Percentiles rank a stretch among this genome's conserved stretches.
phyloP scores from a whole-genome alignment of 2,329 filamentous ascomycete species.

The Whalleya microplaca region DNA sequence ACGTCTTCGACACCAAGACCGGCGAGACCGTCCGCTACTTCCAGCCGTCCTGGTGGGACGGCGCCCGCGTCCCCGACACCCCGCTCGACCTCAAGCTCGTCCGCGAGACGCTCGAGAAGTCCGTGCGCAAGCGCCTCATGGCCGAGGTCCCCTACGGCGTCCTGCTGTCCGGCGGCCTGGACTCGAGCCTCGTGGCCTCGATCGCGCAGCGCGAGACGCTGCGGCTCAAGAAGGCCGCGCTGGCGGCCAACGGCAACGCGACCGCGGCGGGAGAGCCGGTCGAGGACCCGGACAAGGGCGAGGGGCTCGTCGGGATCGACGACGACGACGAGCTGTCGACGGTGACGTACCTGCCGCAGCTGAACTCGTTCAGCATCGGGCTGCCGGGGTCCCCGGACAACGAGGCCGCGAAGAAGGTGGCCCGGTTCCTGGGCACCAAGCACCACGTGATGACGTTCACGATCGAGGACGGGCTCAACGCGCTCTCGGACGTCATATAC shows the following conservation, averaged over 20 bases:
- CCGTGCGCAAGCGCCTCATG: slow-evolving; percentile 96
- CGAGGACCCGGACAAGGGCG: slow-evolving; percentile 62
- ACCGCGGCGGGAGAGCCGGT: slow-evolving; percentile 42
- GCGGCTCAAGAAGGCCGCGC: slow-evolving; percentile 69
- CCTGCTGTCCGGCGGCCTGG: slow-evolving; percentile 89
- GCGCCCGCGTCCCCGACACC: slow-evolving; percentile 73
- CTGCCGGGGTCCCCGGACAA: slow-evolving; percentile 92
- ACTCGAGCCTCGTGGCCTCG: slow-evolving; percentile 92
- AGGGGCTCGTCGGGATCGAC: slow-evolving; percentile 89
- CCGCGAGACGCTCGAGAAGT: slow-evolving; percentile 81
- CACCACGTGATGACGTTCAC: slow-evolving; percentile 99
- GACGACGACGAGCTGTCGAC: slow-evolving; percentile 88
- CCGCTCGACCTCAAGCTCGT: slow-evolving; percentile 84
- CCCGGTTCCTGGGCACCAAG: slow-evolving; percentile 95
- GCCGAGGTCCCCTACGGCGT: slow-evolving; percentile 98
- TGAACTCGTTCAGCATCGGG: slow-evolving; percentile 99
- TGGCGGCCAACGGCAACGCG: slow-evolving; percentile 49
- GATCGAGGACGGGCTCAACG: slow-evolving; percentile 94
- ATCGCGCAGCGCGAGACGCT: slow-evolving; percentile 94
- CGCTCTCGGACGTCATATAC: slow-evolving; percentile 95
- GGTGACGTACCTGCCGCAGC: slow-evolving; percentile 86
- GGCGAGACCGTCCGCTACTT: slow-evolving; percentile 86
- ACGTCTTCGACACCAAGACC: slow-evolving; percentile 94
- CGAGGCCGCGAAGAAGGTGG: slow-evolving; percentile 87
- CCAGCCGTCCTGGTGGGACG: slow-evolving; percentile 91